These are phyloP conservation scores for Chaetomiaceae sp. DNA, from an alignment of 2,329 filamentous ascomycete species.

Conservation along the genomic window DNA sequence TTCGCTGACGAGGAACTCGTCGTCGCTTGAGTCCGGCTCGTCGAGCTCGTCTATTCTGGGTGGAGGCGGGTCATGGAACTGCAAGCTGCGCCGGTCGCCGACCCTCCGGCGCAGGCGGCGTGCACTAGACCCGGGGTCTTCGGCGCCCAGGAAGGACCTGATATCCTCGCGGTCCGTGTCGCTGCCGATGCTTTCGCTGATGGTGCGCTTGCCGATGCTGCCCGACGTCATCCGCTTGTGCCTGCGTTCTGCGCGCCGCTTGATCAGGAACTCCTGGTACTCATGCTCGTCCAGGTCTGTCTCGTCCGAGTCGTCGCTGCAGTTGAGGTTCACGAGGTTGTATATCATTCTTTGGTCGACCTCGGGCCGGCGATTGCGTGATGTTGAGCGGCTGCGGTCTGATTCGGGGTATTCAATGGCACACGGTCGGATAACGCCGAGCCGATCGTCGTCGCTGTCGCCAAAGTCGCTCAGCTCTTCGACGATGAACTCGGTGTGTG, in stretches of 20 bases:
- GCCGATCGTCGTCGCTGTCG: conserved; percentile 40
- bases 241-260: conserved; percentile 40
- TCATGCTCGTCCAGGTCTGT: conserved; percentile 37
- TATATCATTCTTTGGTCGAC: conserved; percentile 42
- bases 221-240: conserved; percentile 46
- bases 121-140: conserved; percentile 44
- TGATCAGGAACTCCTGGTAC: conserved; percentile 34
- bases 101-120: conserved; percentile 44
- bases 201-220: conserved; percentile 51
- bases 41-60: conserved; percentile 51
- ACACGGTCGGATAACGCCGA: conserved; percentile 40
- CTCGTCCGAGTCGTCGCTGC: conserved; percentile 38
- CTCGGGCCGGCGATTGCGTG: conserved; percentile 32
- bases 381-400: conserved; percentile 38
- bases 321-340: conserved; percentile 43
- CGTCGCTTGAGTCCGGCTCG: conserved; percentile 46
- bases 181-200: conserved; percentile 46
- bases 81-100: conserved; percentile 42
- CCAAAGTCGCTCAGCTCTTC: conserved; percentile 44
- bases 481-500: conserved; percentile 34
- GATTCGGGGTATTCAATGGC: conserved; percentile 43
- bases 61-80: conserved; percentile 46
- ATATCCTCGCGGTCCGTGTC: conserved; percentile 42
- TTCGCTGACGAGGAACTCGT: conserved; percentile 38
- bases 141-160: conserved; percentile 35